A percentile compares a stretch with the other conserved stretches of the same genome.
phyloP scores from a whole-genome alignment of 2,329 filamentous ascomycete species.

The Epichloe gansuensis region DNA sequence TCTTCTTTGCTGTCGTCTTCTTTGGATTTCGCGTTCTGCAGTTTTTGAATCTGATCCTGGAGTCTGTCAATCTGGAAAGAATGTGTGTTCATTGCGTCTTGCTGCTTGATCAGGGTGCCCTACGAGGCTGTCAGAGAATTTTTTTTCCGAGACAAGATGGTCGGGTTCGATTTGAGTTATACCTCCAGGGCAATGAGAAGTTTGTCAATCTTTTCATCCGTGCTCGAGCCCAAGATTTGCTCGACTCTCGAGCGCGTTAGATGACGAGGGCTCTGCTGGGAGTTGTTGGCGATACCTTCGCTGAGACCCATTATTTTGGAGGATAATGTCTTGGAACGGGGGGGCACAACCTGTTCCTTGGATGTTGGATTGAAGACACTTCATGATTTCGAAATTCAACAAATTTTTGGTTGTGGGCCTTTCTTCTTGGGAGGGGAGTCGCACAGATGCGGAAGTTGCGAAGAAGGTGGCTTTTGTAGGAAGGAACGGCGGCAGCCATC shows the following conservation, averaged over 20 bases:
- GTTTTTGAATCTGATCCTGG: slow-evolving; percentile 5
- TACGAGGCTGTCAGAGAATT: neutral
- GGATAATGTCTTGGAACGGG: neutral
- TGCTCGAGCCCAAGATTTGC: neutral
- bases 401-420: too few relatives aligned
- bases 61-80: slow-evolving; percentile 9
- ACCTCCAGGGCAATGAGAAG: neutral
- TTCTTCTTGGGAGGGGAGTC: too few relatives aligned
- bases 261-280: neutral
- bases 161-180: neutral
- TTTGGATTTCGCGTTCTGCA: neutral
- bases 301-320: neutral
- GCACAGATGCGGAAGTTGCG: too few relatives aligned
- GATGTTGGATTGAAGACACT: neutral
- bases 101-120: neutral
- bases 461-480: too few relatives aligned
- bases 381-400: too few relatives aligned
- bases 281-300: too few relatives aligned
- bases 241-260: neutral
- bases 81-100: slow-evolving; percentile 1
- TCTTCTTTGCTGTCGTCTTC: neutral
- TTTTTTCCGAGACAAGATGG: neutral
- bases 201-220: neutral
- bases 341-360: neutral
- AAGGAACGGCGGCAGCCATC: too few relatives aligned